Conservation (phyloP, 805 yeast genomes). For the Nakazawaea molendinolei region DNA sequence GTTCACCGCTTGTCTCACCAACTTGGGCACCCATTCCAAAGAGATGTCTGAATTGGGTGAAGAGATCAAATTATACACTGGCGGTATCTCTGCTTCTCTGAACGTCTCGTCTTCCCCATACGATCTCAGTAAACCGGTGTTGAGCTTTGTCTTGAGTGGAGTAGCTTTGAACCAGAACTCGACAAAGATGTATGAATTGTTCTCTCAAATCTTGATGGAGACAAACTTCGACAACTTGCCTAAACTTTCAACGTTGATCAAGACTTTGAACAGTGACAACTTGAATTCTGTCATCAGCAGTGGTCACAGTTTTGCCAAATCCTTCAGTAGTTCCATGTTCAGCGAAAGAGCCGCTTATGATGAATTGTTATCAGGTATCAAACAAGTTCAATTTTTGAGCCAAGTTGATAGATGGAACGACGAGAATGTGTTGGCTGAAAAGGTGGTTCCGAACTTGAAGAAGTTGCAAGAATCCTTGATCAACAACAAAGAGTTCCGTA, state of each 20-base stretch:
- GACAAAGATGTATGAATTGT: constrained; percentile 51
- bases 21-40: constrained; percentile 72
- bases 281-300: constrained; percentile 74
- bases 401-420: constrained; percentile 49
- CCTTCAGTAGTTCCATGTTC: constrained; percentile 56
- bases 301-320: constrained; percentile 81
- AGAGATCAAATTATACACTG: constrained; percentile 74
- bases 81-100: constrained; percentile 68
- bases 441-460: constrained; percentile 59
- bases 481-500: constrained; percentile 36
- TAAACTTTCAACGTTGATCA: constrained; percentile 68
- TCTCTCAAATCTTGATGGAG: constrained; percentile 59
- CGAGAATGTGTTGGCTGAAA: constrained; percentile 40
- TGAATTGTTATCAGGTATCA: constrained; percentile 68
- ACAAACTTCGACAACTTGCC: constrained; percentile 64
- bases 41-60: constrained; percentile 80
- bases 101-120: constrained; percentile 50
- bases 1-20: constrained; percentile 74
- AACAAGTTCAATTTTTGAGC: constrained; percentile 66
- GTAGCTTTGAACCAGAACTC: constrained; percentile 64
- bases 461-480: constrained; percentile 41
- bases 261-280: constrained; percentile 69
- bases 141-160: constrained; percentile 58
- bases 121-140: constrained; percentile 37
- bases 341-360: constrained; percentile 53